phyloP scores from a whole-genome alignment of 2,329 filamentous ascomycete genomes.

The Byssochlamys sp. region DNA sequence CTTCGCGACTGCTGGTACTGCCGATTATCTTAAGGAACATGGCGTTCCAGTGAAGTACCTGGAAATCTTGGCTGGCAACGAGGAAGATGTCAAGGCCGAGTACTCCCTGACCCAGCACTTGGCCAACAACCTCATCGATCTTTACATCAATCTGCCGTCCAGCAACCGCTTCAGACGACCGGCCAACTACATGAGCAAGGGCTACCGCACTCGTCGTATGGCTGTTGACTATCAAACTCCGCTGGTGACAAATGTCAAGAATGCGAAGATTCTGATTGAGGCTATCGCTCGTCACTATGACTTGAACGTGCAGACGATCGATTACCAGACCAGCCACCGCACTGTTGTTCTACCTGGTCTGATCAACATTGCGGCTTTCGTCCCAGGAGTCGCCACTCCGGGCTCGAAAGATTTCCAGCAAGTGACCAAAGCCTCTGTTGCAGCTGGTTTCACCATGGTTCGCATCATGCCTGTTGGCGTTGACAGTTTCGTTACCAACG shows the following conservation, averaged over 20 bases:
- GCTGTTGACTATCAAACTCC: slow-evolving; percentile 96
- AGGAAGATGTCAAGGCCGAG: slow-evolving; percentile 82
- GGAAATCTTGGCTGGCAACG: slow-evolving; percentile 68
- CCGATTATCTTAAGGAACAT: slow-evolving; percentile 90
- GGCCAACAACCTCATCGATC: slow-evolving; percentile 92
- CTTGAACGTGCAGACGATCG: slow-evolving; percentile 69
- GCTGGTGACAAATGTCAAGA: slow-evolving; percentile 97
- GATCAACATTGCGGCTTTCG: slow-evolving; percentile 71
- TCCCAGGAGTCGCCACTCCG: slow-evolving; percentile 58
- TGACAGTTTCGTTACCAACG: slow-evolving; percentile 63
- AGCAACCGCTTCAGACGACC: slow-evolving; percentile 94
- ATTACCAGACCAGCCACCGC: slow-evolving; percentile 83
- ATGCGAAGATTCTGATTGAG: slow-evolving; percentile 92
- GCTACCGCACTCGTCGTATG: slow-evolving; percentile 93
- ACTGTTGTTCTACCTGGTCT: slow-evolving; percentile 64
- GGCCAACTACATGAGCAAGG: slow-evolving; percentile 96
- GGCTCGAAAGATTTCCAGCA: slow-evolving; percentile 59
- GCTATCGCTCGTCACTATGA: slow-evolving; percentile 83
- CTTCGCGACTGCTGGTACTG: slow-evolving; percentile 90
- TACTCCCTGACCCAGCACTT: slow-evolving; percentile 95
- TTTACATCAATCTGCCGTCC: slow-evolving; percentile 99
- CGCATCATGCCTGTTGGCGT: slow-evolving; percentile 67
- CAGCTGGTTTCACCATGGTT: slow-evolving; percentile 70
- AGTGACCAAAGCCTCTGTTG: slow-evolving; percentile 64
- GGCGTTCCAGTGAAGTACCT: slow-evolving; percentile 86